phyloP scores from a whole-genome alignment of 495 filamentous ascomycete species.

The Paragyromitra xinjiangensis region DNA sequence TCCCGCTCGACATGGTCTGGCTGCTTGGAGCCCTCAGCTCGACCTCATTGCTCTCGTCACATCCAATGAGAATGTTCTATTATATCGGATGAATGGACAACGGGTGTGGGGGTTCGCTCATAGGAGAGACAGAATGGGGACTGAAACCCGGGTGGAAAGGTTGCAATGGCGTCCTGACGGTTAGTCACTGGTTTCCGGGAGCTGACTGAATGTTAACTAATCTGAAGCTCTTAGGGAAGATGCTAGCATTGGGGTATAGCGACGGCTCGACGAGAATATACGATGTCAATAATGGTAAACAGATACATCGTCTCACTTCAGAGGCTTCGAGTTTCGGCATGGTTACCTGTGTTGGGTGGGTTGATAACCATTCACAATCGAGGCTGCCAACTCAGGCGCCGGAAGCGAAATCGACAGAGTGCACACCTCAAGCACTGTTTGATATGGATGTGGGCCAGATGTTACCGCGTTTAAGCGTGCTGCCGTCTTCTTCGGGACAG shows the following conservation, averaged over 20 bases:
- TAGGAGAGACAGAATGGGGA: conserved; percentile 52
- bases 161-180: conserved; percentile 58
- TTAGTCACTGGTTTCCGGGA: conserved; percentile 13
- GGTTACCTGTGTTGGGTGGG: conserved; percentile 57
- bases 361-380: conserved; percentile 53
- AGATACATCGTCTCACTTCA: conserved; percentile 54
- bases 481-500: conserved; percentile 55
- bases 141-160: conserved; percentile 49
- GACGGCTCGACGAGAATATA: conserved; percentile 57
- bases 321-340: conserved; percentile 53
- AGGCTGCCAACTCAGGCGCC: conserved; percentile 25
- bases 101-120: conserved; percentile 66
- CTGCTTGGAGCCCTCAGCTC: conserved; percentile 77
- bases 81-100: conserved; percentile 75
- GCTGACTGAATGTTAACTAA: background rate
- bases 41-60: conserved; percentile 73
- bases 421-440: conserved; percentile 55
- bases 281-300: conserved; percentile 58
- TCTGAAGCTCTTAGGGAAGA: conserved; percentile 48
- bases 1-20: conserved; percentile 58
- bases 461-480: conserved; percentile 54
- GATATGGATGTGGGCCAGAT: conserved; percentile 57
- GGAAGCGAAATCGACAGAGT: conserved; percentile 50
- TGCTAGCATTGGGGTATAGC: conserved; percentile 56
- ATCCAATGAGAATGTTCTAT: conserved; percentile 68